Evolutionary conservation across 164 flowering plant species (phyloP), one percentile per base, ranked within the genome.

Genomic region (Umbilicus rupestris): DNA sequence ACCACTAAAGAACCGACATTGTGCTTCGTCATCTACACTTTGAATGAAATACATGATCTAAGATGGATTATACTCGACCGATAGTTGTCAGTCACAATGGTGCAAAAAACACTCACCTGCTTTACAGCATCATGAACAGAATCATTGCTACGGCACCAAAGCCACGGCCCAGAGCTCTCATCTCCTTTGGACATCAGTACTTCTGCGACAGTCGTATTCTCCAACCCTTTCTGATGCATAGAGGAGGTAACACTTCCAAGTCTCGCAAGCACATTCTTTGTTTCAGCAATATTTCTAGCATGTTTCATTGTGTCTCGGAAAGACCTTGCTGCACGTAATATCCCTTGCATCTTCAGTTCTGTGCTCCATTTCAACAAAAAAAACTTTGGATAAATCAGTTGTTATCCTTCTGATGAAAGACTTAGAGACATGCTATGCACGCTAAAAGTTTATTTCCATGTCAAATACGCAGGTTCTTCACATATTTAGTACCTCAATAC

Each of bases 1-100:
- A 92, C 96, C 65, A 87, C 93, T 70, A 90, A 72, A 22, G 96
- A 88, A 39, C 96, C 93, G 37, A 92, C 77, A 64, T 92, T 83
- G 65, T 87, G 78, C 62, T 73, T 58, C 65, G 90, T 84, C 96
- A 92, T 92, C 96, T 92, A 84, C 72, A 77, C 52, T 45, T 35
- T 20, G 10, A n/a, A 9, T 45, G 66, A 60, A 45, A 29, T 17
- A 46, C 39, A 17, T 20, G 37, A 44, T 31, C 37, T 45, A 24
- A 60, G 39, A 1, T 60, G n/a, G 1, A 39, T 28, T 15, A 5
- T 15, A 66, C 20, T 33, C 20, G 46, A 3, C 14, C 20, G 29
- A 2, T 46, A 15, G 28, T 29, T 11, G 3, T 17, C 46, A 10
- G 28, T 41, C n/a, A 33, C 19, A 5, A n/a, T 57, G 24, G 3